Evolutionary conservation across 768 basidiomycete species (phyloP).

Genomic region (Boletus bicolor): DNA sequence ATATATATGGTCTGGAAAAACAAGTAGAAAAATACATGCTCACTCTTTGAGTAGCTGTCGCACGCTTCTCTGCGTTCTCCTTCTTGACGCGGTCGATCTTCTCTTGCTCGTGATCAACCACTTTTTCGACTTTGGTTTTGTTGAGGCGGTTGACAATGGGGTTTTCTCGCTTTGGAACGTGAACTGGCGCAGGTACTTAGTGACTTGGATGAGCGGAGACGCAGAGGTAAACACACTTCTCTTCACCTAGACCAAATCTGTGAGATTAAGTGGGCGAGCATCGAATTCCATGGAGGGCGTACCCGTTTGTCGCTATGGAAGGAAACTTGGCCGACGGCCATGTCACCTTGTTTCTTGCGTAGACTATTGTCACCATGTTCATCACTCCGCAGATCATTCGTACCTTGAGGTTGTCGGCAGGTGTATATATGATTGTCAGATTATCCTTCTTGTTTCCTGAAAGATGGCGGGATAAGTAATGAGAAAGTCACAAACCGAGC

Average conservation of each 20-base stretch:
- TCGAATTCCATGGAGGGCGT: constrained; percentile 7
- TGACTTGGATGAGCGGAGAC: background rate
- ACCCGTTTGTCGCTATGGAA: constrained; percentile 91
- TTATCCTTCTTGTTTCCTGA: constrained; percentile 95
- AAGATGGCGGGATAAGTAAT: background rate
- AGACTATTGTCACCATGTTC: background rate
- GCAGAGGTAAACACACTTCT: constrained; percentile 45
- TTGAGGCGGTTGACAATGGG: constrained; percentile 86
- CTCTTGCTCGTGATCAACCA: constrained; percentile 91
- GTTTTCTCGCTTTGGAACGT: constrained; percentile 82
- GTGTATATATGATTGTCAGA: constrained; percentile 91
- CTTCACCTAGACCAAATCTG: constrained; percentile 58
- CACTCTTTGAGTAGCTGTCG: constrained; percentile 67
- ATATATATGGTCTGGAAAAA: background rate
- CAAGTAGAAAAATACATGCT: background rate
- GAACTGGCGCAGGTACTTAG: constrained; percentile 43
- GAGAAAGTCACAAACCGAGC: background rate
- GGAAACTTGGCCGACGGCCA: constrained; percentile 94
- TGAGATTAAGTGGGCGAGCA: background rate
- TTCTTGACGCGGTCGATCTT: constrained; percentile 74
- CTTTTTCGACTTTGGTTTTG: constrained; percentile 84
- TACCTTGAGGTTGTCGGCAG: constrained; percentile 89
- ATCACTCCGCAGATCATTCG: constrained; percentile 7
- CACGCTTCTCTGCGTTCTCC: constrained; percentile 64
- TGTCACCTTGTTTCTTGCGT: constrained; percentile 90